Evolutionary conservation across 2,329 filamentous ascomycete genomes (phyloP).

Genomic region (Thermothelomyces thermophilus): DNA sequence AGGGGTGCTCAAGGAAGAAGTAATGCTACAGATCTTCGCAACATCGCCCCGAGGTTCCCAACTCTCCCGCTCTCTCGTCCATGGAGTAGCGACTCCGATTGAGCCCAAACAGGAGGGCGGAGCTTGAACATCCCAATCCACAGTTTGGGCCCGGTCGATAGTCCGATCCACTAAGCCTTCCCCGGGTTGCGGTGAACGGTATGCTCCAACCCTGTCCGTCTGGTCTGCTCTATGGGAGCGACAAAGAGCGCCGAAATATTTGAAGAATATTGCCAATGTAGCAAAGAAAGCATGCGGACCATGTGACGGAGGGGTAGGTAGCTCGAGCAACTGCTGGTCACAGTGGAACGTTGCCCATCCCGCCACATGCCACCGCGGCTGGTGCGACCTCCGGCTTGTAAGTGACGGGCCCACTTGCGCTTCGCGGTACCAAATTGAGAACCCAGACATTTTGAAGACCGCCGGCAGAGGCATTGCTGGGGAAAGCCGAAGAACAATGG

Average conservation of each 20-base stretch:
- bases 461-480: conserved; percentile 18
- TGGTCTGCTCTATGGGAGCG: neutral
- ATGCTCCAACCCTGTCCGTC: neutral
- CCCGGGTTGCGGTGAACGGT: neutral
- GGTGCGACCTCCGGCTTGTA: conserved; percentile 2
- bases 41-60: neutral
- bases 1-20: no score
- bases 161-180: neutral
- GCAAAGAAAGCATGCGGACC: conserved; percentile 18
- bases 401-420: conserved; percentile 13
- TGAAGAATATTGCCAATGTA: neutral
- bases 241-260: conserved; percentile 6
- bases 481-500: neutral
- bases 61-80: neutral
- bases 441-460: conserved; percentile 9
- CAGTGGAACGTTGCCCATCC: conserved; percentile 20
- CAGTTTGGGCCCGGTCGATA: neutral
- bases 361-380: conserved; percentile 13
- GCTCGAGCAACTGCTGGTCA: conserved; percentile 5
- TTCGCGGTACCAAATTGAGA: conserved; percentile 13
- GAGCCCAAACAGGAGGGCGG: neutral
- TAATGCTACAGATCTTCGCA: no score
- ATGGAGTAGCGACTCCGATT: neutral
- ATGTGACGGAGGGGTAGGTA: neutral
- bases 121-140: neutral